Evolutionary conservation across 2,329 filamentous ascomycete species (phyloP), one percentile per base, ranked within the genome.

Genomic region (Penicillium sp.): DNA sequence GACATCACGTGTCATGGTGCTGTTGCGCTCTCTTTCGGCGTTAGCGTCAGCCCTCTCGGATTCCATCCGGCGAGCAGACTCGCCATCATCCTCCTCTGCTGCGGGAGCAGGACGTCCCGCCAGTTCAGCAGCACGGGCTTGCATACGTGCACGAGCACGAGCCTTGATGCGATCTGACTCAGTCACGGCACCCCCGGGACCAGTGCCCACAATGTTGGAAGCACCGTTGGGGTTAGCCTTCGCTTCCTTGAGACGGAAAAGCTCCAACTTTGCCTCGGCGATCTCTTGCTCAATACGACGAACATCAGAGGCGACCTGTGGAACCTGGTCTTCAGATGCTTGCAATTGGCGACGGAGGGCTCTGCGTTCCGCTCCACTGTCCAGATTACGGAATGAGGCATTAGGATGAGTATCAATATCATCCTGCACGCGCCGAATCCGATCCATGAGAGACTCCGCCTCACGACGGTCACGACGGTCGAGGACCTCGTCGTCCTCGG

Each of bases 91-190:
- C 59, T 88, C 84, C 46, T 79, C 80, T 2, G 80, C 75, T 37
- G 91, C 87, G 47, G 87, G 81, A 44, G 88, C 79, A 71, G 93
- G 92, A 75, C 89, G 92, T 56, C 95, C 95, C 23, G 92, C 92
- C 62, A 99, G 79, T 19, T 95, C 93, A 55, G 95, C 95, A 65
- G 95, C 93, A 58, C 95, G 89, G 69, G 96, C 93, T 78, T 98
- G 93, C 95, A 99, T 99, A 87, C 97, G 96, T 39, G 93, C 93
- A 78, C 93, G 96, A 31, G 95, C 93, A 65, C 93, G 87, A 35
- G 95, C 95, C 80, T 97, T 98, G 64, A 98, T 85, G 53, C 93
- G 87, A 76, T 99, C 95, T 3, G 92, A 90, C 76, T 99, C 95
- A 0, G 95, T 99, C 43, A 99, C 86, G 45, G 86, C 79, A 52